Percentiles rank a stretch among this genome's conserved stretches.
phyloP scores from a whole-genome alignment of 1,284 basidiomycete genomes.

The Phlebopus sp. region DNA sequence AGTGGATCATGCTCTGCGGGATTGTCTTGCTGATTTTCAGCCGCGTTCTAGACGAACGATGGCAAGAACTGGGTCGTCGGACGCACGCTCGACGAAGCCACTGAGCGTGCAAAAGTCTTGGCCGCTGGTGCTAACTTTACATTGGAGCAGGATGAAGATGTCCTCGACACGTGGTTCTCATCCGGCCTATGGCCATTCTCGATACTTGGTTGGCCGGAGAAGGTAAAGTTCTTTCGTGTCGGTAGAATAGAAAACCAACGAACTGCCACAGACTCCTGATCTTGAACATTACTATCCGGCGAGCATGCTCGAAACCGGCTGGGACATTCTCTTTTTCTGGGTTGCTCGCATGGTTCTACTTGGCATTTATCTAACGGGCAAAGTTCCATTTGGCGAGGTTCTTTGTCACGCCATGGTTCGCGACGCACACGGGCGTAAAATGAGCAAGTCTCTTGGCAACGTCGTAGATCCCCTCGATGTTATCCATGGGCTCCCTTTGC shows the following conservation, averaged over 20 bases:
- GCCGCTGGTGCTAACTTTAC: constrained; percentile 74
- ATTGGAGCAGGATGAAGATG: constrained; percentile 94
- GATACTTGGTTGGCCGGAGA: constrained; percentile 95
- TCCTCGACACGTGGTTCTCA: constrained; percentile 99
- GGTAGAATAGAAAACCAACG: constrained; percentile 4
- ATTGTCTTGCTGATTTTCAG: background rate
- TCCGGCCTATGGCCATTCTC: constrained; percentile 98
- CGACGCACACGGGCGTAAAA: constrained; percentile 97
- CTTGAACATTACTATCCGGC: constrained; percentile 85
- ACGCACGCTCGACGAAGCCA: constrained; percentile 77
- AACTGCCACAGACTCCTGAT: constrained; percentile 60
- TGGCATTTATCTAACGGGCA: constrained; percentile 84
- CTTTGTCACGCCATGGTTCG: constrained; percentile 99
- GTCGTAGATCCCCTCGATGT: constrained; percentile 98
- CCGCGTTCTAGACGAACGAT: constrained; percentile 51
- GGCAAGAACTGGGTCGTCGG: constrained; percentile 92
- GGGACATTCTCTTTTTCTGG: constrained; percentile 99
- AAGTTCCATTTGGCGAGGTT: constrained; percentile 97
- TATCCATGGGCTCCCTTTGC: constrained; percentile 83
- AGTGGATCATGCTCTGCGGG: constrained; percentile 25
- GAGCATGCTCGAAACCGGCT: constrained; percentile 92
- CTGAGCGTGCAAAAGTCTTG: constrained; percentile 70
- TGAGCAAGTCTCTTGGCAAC: constrained; percentile 98
- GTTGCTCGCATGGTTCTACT: constrained; percentile 98
- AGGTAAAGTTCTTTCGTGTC: constrained; percentile 44